Conservation (phyloP, 768 basidiomycete genomes). For the Boletus sensibilis region DNA sequence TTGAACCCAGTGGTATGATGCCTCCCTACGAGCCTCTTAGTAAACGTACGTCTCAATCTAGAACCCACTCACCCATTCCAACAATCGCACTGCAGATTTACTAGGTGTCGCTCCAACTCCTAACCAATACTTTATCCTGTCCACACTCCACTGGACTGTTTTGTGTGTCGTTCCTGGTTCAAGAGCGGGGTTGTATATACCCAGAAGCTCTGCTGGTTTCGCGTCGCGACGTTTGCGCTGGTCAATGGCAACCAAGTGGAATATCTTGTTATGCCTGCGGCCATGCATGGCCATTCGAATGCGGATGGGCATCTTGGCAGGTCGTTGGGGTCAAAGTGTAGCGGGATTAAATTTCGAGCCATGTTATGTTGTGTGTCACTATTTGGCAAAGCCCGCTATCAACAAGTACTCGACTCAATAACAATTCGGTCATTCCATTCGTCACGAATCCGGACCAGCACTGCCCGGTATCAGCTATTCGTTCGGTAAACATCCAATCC, state of each 20-base stretch:
- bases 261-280: conserved; percentile 66
- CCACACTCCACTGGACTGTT: conserved; percentile 85
- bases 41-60: background rate
- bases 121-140: conserved; percentile 89
- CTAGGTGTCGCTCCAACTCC: conserved; percentile 81
- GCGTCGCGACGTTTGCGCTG: conserved; percentile 71
- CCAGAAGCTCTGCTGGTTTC: conserved; percentile 84
- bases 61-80: conserved; percentile 61
- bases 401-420: background rate
- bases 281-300: conserved; percentile 86
- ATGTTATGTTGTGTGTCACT: conserved; percentile 18
- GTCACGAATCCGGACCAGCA: conserved; percentile 53
- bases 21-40: conserved; percentile 47
- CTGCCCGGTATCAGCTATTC: conserved; percentile 67
- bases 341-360: background rate
- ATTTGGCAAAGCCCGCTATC: conserved; percentile 22
- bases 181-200: conserved; percentile 75
- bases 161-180: conserved; percentile 55
- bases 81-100: conserved; percentile 68
- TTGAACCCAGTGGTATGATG: conserved; percentile 55
- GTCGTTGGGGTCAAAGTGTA: background rate
- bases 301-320: conserved; percentile 68
- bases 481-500: conserved; percentile 3
- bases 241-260: conserved; percentile 84
- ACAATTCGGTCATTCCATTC: too few species aligned